A percentile compares a stretch with the other conserved stretches of the same genome.
phyloP scores from a whole-genome alignment of 148 eudicot species.

The Selenicereus undatus region DNA sequence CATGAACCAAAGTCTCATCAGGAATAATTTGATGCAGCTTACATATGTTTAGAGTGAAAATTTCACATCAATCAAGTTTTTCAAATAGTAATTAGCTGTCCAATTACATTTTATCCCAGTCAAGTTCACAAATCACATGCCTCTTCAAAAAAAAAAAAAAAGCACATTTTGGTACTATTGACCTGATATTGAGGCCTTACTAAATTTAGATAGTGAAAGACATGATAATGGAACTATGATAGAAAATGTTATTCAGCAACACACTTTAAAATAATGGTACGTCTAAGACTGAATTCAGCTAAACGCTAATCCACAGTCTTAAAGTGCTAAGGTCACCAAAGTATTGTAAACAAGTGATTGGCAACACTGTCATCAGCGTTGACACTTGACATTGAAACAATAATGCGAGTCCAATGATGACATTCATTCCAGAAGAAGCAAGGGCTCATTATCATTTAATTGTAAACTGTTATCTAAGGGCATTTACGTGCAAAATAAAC shows the following conservation, averaged over 20 bases:
- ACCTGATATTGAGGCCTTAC: neutral
- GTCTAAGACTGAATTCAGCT: constrained; percentile 9
- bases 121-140: neutral
- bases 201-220: neutral
- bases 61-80: neutral
- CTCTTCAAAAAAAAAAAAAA: neutral
- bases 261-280: neutral
- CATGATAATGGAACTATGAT: constrained; percentile 7
- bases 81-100: neutral
- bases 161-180: neutral
- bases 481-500: neutral
- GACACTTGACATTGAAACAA: neutral
- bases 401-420: neutral
- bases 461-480: neutral
- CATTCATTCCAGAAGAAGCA: neutral
- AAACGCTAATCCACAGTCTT: constrained; percentile 12
- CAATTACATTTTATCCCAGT: neutral
- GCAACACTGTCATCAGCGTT: constrained; percentile 15
- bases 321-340: neutral
- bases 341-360: constrained; percentile 1
- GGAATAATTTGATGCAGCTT: neutral
- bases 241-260: constrained; percentile 2
- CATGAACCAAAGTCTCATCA: neutral
- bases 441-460: neutral
- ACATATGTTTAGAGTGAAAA: neutral